Conservation (phyloP, 148 eudicot species). For the Hydrangea macrophylla region DNA sequence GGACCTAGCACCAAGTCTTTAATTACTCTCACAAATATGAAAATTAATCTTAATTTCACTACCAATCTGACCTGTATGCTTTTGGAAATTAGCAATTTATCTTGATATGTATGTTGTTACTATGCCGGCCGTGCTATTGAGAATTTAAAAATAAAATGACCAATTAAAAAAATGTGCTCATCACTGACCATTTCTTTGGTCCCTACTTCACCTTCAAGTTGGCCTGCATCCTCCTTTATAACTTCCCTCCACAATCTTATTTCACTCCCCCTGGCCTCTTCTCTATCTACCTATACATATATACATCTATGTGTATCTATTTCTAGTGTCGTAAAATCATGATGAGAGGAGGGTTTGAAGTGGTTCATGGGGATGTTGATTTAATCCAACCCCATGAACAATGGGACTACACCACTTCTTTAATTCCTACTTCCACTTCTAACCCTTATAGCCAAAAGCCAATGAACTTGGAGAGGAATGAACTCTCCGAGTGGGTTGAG, state of each 20-base stretch:
- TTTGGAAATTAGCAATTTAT: conserved; percentile 25
- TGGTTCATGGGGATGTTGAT: conserved; percentile 24
- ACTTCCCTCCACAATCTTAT: background rate
- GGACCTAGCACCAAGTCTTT: background rate
- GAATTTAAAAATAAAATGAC: background rate
- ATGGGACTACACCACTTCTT: conserved; percentile 10
- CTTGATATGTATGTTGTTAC: conserved; percentile 25
- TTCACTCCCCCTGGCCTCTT: conserved; percentile 15
- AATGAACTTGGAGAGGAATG: conserved; percentile 24
- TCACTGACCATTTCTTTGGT: conserved; percentile 3
- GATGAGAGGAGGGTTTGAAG: conserved; percentile 32
- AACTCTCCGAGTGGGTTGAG: conserved; percentile 51
- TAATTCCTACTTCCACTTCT: background rate
- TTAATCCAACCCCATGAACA: conserved; percentile 35
- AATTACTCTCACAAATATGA: background rate
- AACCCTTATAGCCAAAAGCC: conserved; percentile 1
- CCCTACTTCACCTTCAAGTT: conserved; percentile 11
- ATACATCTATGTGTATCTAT: conserved; percentile 6
- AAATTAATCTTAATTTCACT: conserved; percentile 19
- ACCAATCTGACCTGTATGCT: conserved; percentile 24
- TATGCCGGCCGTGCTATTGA: conserved; percentile 40
- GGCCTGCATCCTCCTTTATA: conserved; percentile 22
- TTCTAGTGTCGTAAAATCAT: background rate
- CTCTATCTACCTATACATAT: conserved; percentile 9
- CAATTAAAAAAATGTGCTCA: background rate